Evolutionary conservation across 1,284 basidiomycete species (phyloP).

Genomic region (Rhodofomes roseus): DNA sequence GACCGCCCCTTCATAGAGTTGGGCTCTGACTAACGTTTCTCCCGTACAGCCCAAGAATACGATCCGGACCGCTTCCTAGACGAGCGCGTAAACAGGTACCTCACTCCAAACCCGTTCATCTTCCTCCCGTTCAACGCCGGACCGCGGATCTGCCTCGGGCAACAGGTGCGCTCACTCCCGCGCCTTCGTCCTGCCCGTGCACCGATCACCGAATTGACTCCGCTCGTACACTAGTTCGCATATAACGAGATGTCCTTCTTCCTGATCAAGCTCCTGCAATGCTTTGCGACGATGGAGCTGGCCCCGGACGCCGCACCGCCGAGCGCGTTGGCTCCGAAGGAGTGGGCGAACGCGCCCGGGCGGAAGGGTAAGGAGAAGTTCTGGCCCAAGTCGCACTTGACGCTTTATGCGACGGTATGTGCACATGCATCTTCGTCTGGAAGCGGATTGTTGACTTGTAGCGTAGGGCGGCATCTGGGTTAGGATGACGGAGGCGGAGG

Average conservation of each 20-base stretch:
- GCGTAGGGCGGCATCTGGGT: slow-evolving; percentile 10
- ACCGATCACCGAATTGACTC: neutral
- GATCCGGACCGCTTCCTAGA: slow-evolving; percentile 60
- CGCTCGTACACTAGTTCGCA: neutral
- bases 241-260: slow-evolving; percentile 15
- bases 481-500: slow-evolving; percentile 8
- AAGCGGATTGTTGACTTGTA: neutral
- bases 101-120: slow-evolving; percentile 52
- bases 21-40: neutral
- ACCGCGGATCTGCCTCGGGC: slow-evolving; percentile 53
- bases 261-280: slow-evolving; percentile 10
- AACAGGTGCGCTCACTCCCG: slow-evolving; percentile 35
- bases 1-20: neutral
- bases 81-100: slow-evolving; percentile 42
- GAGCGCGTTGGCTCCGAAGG: slow-evolving; percentile 6
- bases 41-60: slow-evolving; percentile 40
- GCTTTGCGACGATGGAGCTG: slow-evolving; percentile 8
- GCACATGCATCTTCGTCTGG: neutral
- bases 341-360: slow-evolving; percentile 8
- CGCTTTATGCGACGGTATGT: slow-evolving; percentile 10
- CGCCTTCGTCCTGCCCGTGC: no score
- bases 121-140: slow-evolving; percentile 60
- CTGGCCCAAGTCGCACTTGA: slow-evolving; percentile 13
- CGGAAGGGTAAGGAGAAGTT: slow-evolving; percentile 10
- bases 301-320: slow-evolving; percentile 18